A percentile compares a stretch with the other conserved stretches of the same genome.
phyloP scores from a whole-genome alignment of 1,284 basidiomycete genomes.

The Ceratobasidium sp. region DNA sequence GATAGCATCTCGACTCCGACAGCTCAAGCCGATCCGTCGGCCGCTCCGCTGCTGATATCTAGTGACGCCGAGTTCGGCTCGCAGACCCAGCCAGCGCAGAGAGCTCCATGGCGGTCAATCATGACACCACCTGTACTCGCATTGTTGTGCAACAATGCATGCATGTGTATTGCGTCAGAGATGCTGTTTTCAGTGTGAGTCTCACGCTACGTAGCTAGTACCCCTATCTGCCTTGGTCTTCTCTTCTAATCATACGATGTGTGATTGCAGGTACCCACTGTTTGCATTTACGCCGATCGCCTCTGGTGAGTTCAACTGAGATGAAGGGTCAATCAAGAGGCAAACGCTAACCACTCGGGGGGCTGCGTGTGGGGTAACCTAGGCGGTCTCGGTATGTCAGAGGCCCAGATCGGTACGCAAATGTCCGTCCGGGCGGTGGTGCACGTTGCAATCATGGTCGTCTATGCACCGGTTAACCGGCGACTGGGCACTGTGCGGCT shows the following conservation, averaged over 20 bases:
- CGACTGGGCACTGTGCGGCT: conserved; percentile 42
- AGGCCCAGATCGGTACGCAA: conserved; percentile 29
- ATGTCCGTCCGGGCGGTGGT: conserved; percentile 33
- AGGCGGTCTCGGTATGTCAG: conserved; percentile 28
- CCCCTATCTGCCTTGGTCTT: not conserved
- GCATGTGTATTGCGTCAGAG: conserved; percentile 31
- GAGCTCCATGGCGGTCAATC: conserved; percentile 5
- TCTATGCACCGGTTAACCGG: conserved; percentile 42
- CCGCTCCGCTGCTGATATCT: not conserved
- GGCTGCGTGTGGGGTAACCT: not conserved
- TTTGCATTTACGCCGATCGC: conserved; percentile 24
- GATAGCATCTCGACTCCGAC: conserved; percentile 15
- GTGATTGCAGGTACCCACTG: conserved; percentile 10
- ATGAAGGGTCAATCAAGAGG: not conserved
- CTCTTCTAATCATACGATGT: not conserved
- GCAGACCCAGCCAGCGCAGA: not conserved
- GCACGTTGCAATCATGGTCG: conserved; percentile 18
- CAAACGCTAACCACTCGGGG: not conserved
- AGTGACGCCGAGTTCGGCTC: conserved; percentile 3
- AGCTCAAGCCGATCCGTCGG: not conserved
- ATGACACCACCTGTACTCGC: conserved; percentile 16
- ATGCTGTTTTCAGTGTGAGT: conserved; percentile 31
- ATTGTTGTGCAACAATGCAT: conserved; percentile 15
- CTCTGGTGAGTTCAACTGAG: conserved; percentile 18
- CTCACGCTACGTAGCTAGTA: not conserved